phyloP scores from a whole-genome alignment of 805 yeast species.

The Candida boleticola region DNA sequence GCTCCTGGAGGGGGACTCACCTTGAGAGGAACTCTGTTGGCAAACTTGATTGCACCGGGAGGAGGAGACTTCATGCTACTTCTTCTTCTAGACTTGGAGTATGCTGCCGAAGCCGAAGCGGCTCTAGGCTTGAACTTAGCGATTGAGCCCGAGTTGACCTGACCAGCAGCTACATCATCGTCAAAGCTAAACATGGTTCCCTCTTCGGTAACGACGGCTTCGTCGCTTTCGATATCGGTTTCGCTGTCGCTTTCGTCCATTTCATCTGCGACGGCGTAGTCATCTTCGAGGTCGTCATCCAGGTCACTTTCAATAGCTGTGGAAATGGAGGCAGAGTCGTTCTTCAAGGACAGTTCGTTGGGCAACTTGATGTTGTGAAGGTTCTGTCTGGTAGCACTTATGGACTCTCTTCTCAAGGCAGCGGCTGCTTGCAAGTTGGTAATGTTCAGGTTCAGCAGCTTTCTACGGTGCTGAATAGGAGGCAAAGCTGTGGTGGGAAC shows the following conservation, averaged over 20 bases:
- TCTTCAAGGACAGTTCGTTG: slow-evolving; percentile 16
- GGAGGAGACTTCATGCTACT: slow-evolving; percentile 3
- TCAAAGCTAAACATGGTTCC: slow-evolving; percentile 17
- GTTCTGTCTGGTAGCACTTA: slow-evolving; percentile 44
- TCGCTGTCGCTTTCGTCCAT: slow-evolving; percentile 36
- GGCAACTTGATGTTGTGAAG: slow-evolving; percentile 49
- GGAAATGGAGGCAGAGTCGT: slow-evolving; percentile 15
- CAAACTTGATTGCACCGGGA: slow-evolving; percentile 40
- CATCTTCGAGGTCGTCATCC: slow-evolving; percentile 35
- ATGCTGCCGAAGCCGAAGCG: not conserved
- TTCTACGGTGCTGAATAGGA: slow-evolving; percentile 2
- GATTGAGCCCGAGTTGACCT: slow-evolving; percentile 13
- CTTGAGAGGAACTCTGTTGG: slow-evolving; percentile 40
- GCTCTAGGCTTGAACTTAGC: slow-evolving; percentile 9
- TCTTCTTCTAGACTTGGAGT: not conserved
- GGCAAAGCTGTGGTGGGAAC: not conserved
- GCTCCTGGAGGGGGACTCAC: slow-evolving; percentile 35
- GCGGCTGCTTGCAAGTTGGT: slow-evolving; percentile 6
- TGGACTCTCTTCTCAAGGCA: slow-evolving; percentile 46
- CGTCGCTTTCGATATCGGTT: slow-evolving; percentile 33
- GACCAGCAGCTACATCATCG: slow-evolving; percentile 21
- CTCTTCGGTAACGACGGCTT: slow-evolving; percentile 14
- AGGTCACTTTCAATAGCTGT: slow-evolving; percentile 30
- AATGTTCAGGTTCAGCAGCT: slow-evolving; percentile 16
- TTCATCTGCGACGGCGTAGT: slow-evolving; percentile 16